These are phyloP conservation scores for Dactylellina cionopaga DNA, from an alignment of 2,329 filamentous ascomycete species.

Conservation along the genomic window DNA sequence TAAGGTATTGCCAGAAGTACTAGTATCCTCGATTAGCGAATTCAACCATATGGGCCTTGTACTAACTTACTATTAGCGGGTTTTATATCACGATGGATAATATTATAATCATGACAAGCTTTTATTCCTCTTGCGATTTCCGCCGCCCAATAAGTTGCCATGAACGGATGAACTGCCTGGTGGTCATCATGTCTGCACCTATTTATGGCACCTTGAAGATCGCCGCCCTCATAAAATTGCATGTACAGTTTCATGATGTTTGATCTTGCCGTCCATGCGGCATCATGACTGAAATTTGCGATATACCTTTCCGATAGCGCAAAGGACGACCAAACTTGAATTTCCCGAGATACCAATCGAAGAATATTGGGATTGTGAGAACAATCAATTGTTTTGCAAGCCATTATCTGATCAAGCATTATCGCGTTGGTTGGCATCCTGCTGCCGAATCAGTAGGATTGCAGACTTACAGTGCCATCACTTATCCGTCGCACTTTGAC, in stretches of 20 bases:
- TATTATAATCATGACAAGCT: background rate
- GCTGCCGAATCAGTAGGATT: too few species aligned
- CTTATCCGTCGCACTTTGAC: conserved; percentile 6
- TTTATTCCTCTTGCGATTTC: background rate
- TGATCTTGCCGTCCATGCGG: background rate
- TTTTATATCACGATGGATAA: conserved; percentile 5
- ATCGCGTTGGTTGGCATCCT: too few species aligned
- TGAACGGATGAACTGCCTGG: background rate
- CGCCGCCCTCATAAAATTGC: background rate
- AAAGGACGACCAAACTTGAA: background rate
- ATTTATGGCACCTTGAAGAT: background rate
- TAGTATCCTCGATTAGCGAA: too few species aligned
- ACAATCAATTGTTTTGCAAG: conserved; percentile 4
- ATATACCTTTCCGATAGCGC: background rate
- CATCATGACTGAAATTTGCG: background rate
- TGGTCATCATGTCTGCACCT: background rate
- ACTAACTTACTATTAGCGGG: background rate
- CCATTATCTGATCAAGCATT: too few species aligned
- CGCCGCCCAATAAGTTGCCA: background rate
- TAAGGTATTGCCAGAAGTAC: background rate
- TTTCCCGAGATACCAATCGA: background rate
- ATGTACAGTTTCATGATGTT: background rate
- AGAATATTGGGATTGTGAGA: background rate
- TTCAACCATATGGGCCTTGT: background rate
- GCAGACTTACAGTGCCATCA: background rate